Percentiles rank a stretch among this genome's conserved stretches.
phyloP scores from a whole-genome alignment of 2,329 filamentous ascomycete species.

The Claviceps sorghi region DNA sequence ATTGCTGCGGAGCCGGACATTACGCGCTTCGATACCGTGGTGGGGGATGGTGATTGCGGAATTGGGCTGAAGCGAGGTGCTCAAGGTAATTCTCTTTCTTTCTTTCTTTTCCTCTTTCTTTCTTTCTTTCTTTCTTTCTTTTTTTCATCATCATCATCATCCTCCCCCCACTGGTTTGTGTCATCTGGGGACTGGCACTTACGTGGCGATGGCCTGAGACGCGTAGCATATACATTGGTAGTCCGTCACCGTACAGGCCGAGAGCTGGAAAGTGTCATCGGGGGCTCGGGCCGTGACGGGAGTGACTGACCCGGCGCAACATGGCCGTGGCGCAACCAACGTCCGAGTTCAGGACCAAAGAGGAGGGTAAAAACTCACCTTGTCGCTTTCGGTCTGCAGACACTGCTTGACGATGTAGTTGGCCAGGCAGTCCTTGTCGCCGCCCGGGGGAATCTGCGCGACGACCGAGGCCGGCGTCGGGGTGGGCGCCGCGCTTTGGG shows the following conservation, averaged over 20 bases:
- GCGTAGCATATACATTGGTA: conserved; percentile 33
- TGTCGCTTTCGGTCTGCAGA: conserved; percentile 24
- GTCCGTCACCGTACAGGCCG: conserved; percentile 24
- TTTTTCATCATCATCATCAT: too few relatives aligned
- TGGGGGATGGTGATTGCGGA: conserved; percentile 83
- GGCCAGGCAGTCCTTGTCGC: conserved; percentile 23
- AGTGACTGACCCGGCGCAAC: too few relatives aligned
- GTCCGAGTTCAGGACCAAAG: too few relatives aligned
- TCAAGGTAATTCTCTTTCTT: conserved; percentile 36
- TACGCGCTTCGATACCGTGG: conserved; percentile 63
- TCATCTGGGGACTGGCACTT: too few relatives aligned
- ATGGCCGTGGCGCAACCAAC: too few relatives aligned
- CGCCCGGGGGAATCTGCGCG: background rate
- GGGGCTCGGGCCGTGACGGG: too few relatives aligned
- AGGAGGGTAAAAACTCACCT: conserved; percentile 18
- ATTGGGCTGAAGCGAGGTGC: conserved; percentile 75
- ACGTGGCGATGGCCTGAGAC: conserved; percentile 32
- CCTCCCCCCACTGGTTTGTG: too few relatives aligned
- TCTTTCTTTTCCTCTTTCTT: background rate
- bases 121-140: background rate
- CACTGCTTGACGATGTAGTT: conserved; percentile 33
- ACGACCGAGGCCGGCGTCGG: background rate
- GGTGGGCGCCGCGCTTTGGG: conserved; percentile 4
- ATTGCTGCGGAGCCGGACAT: conserved; percentile 56
- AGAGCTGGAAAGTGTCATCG: conserved; percentile 13